These are phyloP conservation scores for Adansonia digitata DNA, from an alignment of 345 rosid genomes.

Conservation along the genomic window DNA sequence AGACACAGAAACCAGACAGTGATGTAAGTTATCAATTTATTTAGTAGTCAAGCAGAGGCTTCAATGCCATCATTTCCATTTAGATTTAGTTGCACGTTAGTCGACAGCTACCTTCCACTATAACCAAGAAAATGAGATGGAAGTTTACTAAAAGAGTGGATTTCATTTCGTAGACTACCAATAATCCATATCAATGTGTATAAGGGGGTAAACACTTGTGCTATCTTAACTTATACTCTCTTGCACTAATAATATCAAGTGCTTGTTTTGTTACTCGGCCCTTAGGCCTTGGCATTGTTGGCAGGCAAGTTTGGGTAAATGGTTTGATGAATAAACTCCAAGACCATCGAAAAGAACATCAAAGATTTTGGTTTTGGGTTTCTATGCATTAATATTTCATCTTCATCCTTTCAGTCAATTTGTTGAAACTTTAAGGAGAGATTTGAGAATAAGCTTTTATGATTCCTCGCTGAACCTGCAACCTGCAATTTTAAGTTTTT, in stretches of 20 bases:
- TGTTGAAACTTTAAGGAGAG: background rate
- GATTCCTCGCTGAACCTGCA: background rate
- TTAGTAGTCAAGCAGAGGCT: background rate
- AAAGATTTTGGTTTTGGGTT: constrained; percentile 80
- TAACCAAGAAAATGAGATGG: constrained; percentile 68
- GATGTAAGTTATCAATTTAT: constrained; percentile 35
- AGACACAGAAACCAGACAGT: constrained; percentile 26
- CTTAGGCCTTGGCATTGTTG: background rate
- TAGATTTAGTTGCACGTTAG: background rate
- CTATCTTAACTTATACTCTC: background rate
- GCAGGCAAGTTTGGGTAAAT: too few relatives aligned
- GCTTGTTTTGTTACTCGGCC: background rate
- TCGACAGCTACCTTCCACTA: constrained; percentile 12
- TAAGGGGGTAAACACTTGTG: constrained; percentile 57
- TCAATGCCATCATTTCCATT: background rate
- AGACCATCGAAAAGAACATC: constrained; percentile 58
- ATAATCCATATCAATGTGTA: constrained; percentile 77
- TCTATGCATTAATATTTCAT: too few relatives aligned
- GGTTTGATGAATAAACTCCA: constrained; percentile 76
- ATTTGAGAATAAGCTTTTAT: background rate
- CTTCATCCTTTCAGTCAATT: too few relatives aligned
- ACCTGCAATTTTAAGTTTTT: background rate
- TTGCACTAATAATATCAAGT: background rate
- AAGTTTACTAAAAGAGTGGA: constrained; percentile 91
- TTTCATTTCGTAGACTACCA: constrained; percentile 76